phyloP scores from a whole-genome alignment of 306 rosid genomes.

The Styphnolobium japonicum region DNA sequence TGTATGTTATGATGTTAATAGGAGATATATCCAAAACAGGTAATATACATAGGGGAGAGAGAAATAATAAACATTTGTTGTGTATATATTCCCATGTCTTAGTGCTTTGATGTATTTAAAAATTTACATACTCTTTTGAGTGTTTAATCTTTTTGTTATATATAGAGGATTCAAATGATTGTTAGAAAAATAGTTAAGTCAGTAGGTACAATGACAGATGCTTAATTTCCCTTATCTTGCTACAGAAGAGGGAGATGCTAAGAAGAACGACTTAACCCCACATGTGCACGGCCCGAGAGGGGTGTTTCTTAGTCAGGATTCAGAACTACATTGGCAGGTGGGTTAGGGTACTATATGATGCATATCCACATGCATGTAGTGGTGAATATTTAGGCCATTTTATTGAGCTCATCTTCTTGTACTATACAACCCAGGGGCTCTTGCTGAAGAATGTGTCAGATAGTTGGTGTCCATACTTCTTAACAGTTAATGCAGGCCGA shows the following conservation, averaged over 20 bases:
- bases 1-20: not conserved
- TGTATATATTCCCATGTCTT: constrained; percentile 22
- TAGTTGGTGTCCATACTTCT: not conserved
- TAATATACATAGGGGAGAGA: not conserved
- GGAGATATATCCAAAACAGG: not conserved
- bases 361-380: constrained; percentile 1
- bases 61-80: not conserved
- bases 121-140: not conserved
- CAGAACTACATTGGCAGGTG: constrained; percentile 18
- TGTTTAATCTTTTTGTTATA: not conserved
- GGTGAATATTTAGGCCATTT: constrained; percentile 9
- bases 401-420: not conserved
- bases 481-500: not conserved
- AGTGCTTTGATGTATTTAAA: not conserved
- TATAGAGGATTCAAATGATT: not conserved
- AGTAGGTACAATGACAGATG: not conserved
- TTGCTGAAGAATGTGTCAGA: not conserved
- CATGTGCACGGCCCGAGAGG: not conserved
- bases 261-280: constrained; percentile 23
- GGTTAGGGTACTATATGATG: not conserved
- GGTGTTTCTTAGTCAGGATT: constrained; percentile 5
- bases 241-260: constrained; percentile 10
- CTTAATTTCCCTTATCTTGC: constrained; percentile 27
- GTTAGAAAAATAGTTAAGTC: not conserved
- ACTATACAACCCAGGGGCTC: not conserved